Evolutionary conservation across 1,139 yeast species (phyloP), one percentile per base, ranked within the genome.

Genomic region (Wickerhamomyces sp.): DNA sequence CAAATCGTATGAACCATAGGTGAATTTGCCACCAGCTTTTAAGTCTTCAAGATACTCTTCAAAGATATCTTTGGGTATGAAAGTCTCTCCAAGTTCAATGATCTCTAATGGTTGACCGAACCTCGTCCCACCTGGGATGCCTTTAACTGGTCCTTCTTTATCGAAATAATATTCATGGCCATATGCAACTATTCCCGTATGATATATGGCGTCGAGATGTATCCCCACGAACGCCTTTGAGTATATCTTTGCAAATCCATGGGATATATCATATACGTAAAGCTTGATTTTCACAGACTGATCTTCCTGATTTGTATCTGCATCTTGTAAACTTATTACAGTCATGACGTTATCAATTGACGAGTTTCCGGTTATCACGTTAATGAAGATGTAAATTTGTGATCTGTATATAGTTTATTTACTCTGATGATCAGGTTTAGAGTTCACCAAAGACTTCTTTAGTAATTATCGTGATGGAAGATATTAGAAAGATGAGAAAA

Each of bases 191-290:
- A 81, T 74, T 1, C 81, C 72, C 0, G 89, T 82, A 59, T 83
- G 90, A 71, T 82, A 83, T 13, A 83, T 73, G 26, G 87, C 89
- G 37, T 81, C 86, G 11, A 79, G 63, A 15, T 63, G 56, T 10
- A 65, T 60, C 0, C 81, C 82, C 7, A 77, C 59, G 10, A 77
- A 47, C 64, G 71, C 67, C 7, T 69, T 72, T 7, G 79, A 67
- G 50, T 72, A 69, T 34, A 65, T 46, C 27, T 57, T 52, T 3
- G 76, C 75, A 51, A 71, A 50, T 0, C 79, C 79, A 29, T 63
- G 64, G 2, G 87, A 78, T 18, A 83, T 69, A 53, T 83, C 90
- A 55, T 83, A 83, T 10, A 82, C 84, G 56, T 81, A 79, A 2
- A 83, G 76, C 54, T 79, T 68, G 2, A 81, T 83, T 13, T 45